Evolutionary conservation across 306 rosid genomes (phyloP).

Genomic region (Pterocarpus macrocarpus): DNA sequence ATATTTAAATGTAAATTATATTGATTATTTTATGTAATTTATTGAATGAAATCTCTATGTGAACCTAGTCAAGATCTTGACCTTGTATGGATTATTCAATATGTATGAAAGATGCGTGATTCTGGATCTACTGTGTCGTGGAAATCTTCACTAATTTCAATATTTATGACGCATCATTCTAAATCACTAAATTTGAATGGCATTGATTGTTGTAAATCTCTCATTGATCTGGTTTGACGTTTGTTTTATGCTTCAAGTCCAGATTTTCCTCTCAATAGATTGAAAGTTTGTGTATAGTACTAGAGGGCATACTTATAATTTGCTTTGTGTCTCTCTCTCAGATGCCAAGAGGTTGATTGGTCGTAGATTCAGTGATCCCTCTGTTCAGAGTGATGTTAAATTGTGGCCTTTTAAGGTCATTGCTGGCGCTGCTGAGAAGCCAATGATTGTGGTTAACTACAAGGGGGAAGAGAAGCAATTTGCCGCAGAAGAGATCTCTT

Average conservation of each 20-base stretch:
- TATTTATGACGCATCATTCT: neutral
- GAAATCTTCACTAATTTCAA: neutral
- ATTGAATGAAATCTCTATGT: neutral
- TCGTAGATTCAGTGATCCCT: conserved; percentile 62
- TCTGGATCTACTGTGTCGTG: neutral
- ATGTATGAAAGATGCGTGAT: neutral
- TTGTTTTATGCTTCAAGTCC: neutral
- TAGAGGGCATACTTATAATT: neutral
- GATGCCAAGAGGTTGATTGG: conserved; percentile 83
- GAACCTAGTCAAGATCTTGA: neutral
- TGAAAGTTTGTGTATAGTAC: neutral
- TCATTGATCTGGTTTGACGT: neutral
- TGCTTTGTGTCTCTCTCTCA: conserved; percentile 6
- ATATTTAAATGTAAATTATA: too few species aligned
- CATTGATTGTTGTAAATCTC: too few species aligned
- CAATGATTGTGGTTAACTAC: conserved; percentile 64
- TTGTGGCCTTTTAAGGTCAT: conserved; percentile 76
- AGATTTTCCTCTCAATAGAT: neutral
- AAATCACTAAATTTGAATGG: neutral
- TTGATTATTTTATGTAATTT: neutral
- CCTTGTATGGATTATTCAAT: neutral
- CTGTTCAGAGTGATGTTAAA: conserved; percentile 71
- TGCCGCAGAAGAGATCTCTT: conserved; percentile 74
- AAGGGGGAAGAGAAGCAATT: conserved; percentile 79
- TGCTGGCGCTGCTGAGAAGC: conserved; percentile 71